These are phyloP conservation scores for Nicotiana paniculata DNA, from an alignment of 257 asterid species.

Conservation along the genomic window DNA sequence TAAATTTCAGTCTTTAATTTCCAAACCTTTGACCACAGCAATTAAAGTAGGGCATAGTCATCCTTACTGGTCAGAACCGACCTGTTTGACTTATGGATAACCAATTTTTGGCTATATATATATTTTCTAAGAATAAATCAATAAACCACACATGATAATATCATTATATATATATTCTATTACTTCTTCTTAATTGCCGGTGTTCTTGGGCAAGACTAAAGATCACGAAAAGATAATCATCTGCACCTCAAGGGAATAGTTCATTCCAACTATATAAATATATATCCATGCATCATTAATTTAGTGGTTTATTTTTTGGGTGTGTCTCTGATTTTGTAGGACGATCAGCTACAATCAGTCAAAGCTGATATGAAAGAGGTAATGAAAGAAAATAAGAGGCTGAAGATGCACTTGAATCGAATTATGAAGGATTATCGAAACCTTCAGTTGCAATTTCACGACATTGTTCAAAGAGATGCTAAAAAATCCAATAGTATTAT, in stretches of 20 bases:
- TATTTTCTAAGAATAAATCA: not conserved
- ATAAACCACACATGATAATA: not conserved
- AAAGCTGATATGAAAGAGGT: conserved; percentile 76
- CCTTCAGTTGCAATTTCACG: conserved; percentile 66
- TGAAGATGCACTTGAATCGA: conserved; percentile 48
- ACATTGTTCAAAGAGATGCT: conserved; percentile 35
- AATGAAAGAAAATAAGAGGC: conserved; percentile 72
- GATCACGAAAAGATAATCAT: not conserved
- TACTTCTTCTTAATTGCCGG: not conserved
- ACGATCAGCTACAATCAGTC: conserved; percentile 43
- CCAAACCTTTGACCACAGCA: conserved; percentile 16
- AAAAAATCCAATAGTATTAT: conserved; percentile 10
- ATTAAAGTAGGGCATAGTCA: not conserved
- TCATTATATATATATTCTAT: too few species aligned
- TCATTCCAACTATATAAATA: too few species aligned
- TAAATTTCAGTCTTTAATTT: not conserved
- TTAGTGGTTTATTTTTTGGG: not conserved
- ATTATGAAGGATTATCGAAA: conserved; percentile 57
- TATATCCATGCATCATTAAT: too few species aligned
- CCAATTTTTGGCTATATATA: not conserved
- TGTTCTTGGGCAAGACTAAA: not conserved
- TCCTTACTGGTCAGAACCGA: not conserved
- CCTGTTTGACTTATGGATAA: conserved; percentile 7
- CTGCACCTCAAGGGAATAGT: too few species aligned
- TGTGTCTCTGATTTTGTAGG: conserved; percentile 16